Conservation (phyloP, 225 moss, liverwort and hornwort genomes). For the Physcomitrellopsis africana region DNA sequence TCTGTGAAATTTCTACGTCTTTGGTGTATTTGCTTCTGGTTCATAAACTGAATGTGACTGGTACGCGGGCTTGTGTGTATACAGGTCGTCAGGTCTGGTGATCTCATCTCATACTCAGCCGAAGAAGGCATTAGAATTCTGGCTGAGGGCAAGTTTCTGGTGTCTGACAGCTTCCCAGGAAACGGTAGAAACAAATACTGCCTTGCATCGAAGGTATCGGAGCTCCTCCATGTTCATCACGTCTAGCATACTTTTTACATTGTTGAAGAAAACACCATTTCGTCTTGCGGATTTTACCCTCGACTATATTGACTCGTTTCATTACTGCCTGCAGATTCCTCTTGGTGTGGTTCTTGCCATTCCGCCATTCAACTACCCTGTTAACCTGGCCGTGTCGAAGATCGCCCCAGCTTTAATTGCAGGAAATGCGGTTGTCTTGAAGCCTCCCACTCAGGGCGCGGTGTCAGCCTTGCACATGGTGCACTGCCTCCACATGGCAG, state of each 20-base stretch:
- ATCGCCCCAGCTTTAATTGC: constrained; percentile 76
- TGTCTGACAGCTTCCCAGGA: constrained; percentile 77
- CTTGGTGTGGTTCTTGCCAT: constrained; percentile 83
- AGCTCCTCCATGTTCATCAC: no score
- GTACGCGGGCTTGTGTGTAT: no score
- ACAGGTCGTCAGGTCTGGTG: constrained; percentile 81
- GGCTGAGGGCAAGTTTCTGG: constrained; percentile 76
- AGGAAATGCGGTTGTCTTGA: constrained; percentile 77
- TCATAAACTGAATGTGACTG: no score
- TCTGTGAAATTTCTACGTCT: no score
- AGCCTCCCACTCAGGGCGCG: constrained; percentile 92
- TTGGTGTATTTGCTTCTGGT: no score
- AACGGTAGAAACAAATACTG: constrained; percentile 53
- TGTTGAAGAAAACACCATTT: no score
- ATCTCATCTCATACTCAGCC: constrained; percentile 78
- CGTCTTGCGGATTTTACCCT: no score
- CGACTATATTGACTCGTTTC: no score
- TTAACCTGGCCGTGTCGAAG: constrained; percentile 85
- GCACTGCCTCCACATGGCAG: constrained; percentile 77
- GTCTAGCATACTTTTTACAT: no score
- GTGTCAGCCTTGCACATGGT: constrained; percentile 82
- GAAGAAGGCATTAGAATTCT: constrained; percentile 85
- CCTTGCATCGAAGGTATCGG: constrained; percentile 65
- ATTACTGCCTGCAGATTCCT: constrained; percentile 55
- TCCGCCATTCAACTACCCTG: constrained; percentile 78